A percentile compares a stretch with the other conserved stretches of the same genome.
phyloP scores from a whole-genome alignment of 352 stramenopile genomes.

The Blastocystis sp. region DNA sequence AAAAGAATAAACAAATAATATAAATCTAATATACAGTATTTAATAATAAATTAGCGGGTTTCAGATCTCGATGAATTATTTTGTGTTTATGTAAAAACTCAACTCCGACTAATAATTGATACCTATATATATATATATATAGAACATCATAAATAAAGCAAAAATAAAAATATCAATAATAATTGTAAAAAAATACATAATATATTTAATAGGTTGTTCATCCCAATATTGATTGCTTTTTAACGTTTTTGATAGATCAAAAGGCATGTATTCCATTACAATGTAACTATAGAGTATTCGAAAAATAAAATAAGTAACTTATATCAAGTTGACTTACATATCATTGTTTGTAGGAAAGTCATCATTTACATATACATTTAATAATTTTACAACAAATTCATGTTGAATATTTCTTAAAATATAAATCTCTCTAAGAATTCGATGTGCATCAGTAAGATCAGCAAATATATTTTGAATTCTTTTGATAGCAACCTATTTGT shows the following conservation, averaged over 20 bases:
- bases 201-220: too few species aligned
- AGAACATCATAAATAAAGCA: too few species aligned
- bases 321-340: background rate
- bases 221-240: slow-evolving; percentile 62
- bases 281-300: slow-evolving; percentile 40
- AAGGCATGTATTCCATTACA: slow-evolving; percentile 56
- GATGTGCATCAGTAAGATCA: slow-evolving; percentile 52
- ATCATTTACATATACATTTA: slow-evolving; percentile 5
- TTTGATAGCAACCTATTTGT: slow-evolving; percentile 59
- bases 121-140: too few species aligned
- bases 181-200: too few species aligned
- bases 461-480: slow-evolving; percentile 59
- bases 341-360: slow-evolving; percentile 4
- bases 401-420: slow-evolving; percentile 53
- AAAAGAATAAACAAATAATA: too few species aligned
- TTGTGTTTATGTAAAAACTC: too few species aligned
- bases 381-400: slow-evolving; percentile 52
- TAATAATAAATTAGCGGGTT: too few species aligned
- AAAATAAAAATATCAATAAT: too few species aligned
- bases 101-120: too few species aligned
- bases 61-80: too few species aligned
- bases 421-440: slow-evolving; percentile 57
- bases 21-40: too few species aligned
- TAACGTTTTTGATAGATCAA: slow-evolving; percentile 67
- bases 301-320: too few species aligned